These are phyloP conservation scores for Taiozyma onychis DNA, from an alignment of 1,139 yeast species.

Conservation along the genomic window DNA sequence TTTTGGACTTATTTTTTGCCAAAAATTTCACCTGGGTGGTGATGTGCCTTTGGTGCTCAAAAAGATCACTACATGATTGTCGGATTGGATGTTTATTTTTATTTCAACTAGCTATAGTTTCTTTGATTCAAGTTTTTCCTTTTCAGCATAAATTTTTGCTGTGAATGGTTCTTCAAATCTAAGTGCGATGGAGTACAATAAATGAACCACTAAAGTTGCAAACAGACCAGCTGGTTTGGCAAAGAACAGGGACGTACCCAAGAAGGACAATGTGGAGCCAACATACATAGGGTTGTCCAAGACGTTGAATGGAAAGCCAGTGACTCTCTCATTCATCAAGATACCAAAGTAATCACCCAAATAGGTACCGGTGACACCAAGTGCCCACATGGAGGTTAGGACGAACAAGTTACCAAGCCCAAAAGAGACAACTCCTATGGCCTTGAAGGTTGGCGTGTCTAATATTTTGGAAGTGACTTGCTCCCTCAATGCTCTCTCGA, in stretches of 20 bases:
- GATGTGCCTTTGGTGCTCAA: too few relatives aligned
- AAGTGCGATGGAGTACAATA: slow-evolving; percentile 81
- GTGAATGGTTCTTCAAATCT: slow-evolving; percentile 95
- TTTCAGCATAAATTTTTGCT: slow-evolving; percentile 72
- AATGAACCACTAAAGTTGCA: slow-evolving; percentile 64
- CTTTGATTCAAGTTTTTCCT: slow-evolving; percentile 35
- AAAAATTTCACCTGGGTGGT: too few relatives aligned
- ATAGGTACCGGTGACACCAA: slow-evolving; percentile 95
- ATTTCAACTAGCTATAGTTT: background rate
- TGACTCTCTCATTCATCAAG: slow-evolving; percentile 82
- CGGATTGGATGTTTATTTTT: background rate
- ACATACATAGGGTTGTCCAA: slow-evolving; percentile 95
- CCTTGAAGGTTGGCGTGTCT: slow-evolving; percentile 31
- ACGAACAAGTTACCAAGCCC: slow-evolving; percentile 76
- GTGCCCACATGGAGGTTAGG: slow-evolving; percentile 80
- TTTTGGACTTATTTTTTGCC: background rate
- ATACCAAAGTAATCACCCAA: slow-evolving; percentile 97
- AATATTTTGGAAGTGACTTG: slow-evolving; percentile 44
- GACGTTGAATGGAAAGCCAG: slow-evolving; percentile 91
- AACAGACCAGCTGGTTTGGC: slow-evolving; percentile 87
- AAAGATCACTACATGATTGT: too few relatives aligned
- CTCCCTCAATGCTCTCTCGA: slow-evolving; percentile 59
- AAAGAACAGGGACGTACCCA: slow-evolving; percentile 85
- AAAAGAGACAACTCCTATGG: slow-evolving; percentile 44
- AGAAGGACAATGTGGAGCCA: slow-evolving; percentile 83